These are phyloP conservation scores for Aphanoascus verrucosus DNA, from an alignment of 2,329 filamentous ascomycete genomes.

Conservation along the genomic window DNA sequence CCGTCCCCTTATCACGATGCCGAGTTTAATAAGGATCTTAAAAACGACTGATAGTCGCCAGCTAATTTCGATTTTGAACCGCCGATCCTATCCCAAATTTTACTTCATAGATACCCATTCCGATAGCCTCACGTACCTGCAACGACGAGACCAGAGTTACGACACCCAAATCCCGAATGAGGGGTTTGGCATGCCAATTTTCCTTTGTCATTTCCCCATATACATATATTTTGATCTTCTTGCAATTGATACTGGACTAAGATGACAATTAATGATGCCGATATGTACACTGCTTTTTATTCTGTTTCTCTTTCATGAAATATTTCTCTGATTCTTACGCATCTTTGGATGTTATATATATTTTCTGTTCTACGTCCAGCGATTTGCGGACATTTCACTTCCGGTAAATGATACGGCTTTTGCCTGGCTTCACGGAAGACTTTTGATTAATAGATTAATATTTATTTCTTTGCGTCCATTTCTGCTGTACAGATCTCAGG, in stretches of 20 bases:
- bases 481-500: too few species aligned
- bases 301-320: not conserved
- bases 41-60: not conserved
- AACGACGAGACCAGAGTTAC: not conserved
- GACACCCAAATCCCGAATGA: not conserved
- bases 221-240: not conserved
- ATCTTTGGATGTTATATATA: not conserved
- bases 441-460: too few species aligned
- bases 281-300: constrained; percentile 1
- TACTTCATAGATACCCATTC: not conserved
- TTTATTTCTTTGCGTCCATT: too few species aligned
- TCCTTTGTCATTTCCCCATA: not conserved
- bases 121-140: not conserved
- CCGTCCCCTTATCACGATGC: not conserved
- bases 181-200: not conserved
- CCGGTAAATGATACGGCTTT: too few species aligned
- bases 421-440: too few species aligned
- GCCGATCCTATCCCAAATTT: not conserved
- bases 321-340: not conserved
- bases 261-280: constrained; percentile 6
- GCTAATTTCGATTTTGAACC: not conserved
- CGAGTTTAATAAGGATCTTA: constrained; percentile 5
- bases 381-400: too few species aligned
- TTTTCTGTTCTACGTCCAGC: too few species aligned
- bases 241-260: not conserved